Evolutionary conservation across 176 grass and related monocot species (phyloP).

Genomic region (Oryza meridionalis): DNA sequence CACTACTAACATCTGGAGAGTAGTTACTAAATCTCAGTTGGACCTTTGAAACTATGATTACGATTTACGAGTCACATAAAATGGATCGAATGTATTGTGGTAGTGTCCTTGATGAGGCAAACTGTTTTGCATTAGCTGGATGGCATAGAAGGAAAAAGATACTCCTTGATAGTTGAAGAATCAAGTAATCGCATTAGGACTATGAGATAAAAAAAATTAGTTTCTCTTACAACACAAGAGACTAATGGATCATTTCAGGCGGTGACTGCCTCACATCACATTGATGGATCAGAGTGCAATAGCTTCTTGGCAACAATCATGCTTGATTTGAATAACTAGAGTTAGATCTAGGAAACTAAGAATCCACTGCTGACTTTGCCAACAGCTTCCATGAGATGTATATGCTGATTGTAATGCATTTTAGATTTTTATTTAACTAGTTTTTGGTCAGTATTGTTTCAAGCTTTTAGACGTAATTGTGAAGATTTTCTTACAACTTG

Average conservation of each 20-base stretch:
- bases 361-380: background rate
- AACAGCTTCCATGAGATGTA: background rate
- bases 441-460: background rate
- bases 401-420: background rate
- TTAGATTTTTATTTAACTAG: conserved; percentile 15
- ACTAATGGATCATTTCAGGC: background rate
- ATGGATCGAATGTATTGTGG: conserved; percentile 8
- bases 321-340: background rate
- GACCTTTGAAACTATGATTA: background rate
- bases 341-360: conserved; percentile 9
- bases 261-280: background rate
- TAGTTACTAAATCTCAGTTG: background rate
- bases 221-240: background rate
- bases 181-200: background rate
- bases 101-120: conserved; percentile 12
- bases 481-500: conserved; percentile 12
- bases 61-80: background rate
- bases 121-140: background rate
- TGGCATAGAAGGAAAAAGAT: background rate
- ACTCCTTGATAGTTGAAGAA: conserved; percentile 5
- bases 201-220: background rate
- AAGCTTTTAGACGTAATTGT: background rate
- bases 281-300: background rate
- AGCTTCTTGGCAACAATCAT: background rate
- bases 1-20: background rate